These are phyloP conservation scores for Eucalyptus regnans DNA, from an alignment of 345 rosid genomes.

Conservation along the genomic window DNA sequence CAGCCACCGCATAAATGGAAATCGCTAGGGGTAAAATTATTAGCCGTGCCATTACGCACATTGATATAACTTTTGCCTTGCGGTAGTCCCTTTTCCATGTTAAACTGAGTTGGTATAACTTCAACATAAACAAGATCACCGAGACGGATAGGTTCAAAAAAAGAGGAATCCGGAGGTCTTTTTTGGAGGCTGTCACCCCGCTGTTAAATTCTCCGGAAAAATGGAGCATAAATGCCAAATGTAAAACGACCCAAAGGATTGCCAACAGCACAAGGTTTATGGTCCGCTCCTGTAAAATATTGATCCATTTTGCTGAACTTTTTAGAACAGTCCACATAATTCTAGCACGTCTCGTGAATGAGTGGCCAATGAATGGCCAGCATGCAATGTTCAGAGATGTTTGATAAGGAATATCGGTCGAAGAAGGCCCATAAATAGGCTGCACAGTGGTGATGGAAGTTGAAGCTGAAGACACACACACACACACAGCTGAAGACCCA, in stretches of 20 bases:
- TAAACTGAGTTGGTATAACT: no score
- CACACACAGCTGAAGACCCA: not conserved
- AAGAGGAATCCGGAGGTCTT: no score
- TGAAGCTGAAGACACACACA: not conserved
- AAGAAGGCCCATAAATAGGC: not conserved
- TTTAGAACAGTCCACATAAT: not conserved
- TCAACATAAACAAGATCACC: no score
- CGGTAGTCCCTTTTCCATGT: not conserved
- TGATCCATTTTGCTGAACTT: not conserved
- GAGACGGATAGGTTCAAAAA: no score
- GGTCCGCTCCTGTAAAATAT: not conserved
- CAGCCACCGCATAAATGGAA: accelerated
- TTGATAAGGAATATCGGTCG: not conserved
- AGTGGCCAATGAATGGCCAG: not conserved
- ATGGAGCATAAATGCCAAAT: no score
- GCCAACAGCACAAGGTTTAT: accelerated
- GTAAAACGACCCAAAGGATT: no score
- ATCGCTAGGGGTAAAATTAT: accelerated
- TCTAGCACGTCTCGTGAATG: not conserved
- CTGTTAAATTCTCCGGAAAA: no score
- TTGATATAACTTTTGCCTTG: not conserved
- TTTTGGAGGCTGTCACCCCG: accelerated
- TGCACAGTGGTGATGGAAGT: not conserved
- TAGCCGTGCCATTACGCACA: not conserved
- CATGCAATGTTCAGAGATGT: not conserved